phyloP scores from a whole-genome alignment of 345 rosid genomes.

The Brassica rapa region DNA sequence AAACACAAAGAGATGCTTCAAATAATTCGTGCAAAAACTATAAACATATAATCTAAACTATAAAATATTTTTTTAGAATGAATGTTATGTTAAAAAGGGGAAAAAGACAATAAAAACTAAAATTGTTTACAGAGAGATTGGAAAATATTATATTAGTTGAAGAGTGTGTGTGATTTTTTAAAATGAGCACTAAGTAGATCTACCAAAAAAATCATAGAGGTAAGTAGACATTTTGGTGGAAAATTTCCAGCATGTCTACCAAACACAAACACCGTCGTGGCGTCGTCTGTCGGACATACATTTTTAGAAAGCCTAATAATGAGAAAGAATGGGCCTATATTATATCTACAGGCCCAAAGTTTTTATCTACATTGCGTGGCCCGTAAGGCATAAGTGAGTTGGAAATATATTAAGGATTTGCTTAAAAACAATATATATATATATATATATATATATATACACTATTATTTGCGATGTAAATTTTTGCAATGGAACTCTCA shows the following conservation, averaged over 20 bases:
- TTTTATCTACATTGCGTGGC: constrained; percentile 2
- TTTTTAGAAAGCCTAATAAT: neutral
- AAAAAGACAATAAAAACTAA: neutral
- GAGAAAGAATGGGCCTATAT: neutral
- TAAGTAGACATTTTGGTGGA: neutral
- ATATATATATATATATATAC: no score
- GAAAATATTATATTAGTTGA: neutral
- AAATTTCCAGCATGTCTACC: no score
- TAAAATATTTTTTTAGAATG: neutral
- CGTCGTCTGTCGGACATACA: neutral
- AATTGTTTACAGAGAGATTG: neutral
- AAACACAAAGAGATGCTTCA: constrained; percentile 29
- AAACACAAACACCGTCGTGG: neutral
- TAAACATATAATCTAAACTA: neutral
- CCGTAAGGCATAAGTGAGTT: neutral
- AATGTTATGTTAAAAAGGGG: neutral
- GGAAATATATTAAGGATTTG: neutral
- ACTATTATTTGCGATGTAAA: no score
- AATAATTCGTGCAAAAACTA: constrained; percentile 3
- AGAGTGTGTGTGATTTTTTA: neutral
- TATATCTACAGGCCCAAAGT: neutral
- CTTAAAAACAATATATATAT: no score
- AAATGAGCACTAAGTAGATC: no score
- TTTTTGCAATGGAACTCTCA: no score
- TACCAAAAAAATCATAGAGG: no score